Conservation (phyloP, 2,329 filamentous ascomycete genomes). For the Colletotrichum musae region DNA sequence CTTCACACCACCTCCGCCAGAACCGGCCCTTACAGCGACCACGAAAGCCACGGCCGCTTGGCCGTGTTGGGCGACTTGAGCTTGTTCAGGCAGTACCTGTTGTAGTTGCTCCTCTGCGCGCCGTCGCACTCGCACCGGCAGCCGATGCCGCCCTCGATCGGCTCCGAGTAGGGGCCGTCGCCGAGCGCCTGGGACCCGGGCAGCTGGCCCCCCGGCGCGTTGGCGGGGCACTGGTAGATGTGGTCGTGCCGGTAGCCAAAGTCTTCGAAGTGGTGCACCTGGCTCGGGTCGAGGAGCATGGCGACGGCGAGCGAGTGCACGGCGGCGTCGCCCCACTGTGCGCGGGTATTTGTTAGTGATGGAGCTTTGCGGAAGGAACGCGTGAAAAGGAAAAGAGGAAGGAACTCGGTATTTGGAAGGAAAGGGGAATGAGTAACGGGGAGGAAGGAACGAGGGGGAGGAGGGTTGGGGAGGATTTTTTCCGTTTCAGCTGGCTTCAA, state of each 20-base stretch:
- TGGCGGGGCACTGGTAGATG: slow-evolving; percentile 52
- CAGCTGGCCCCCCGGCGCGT: slow-evolving; percentile 55
- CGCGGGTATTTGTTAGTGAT: slow-evolving; percentile 9
- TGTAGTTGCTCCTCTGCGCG: slow-evolving; percentile 49
- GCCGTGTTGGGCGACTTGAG: slow-evolving; percentile 60
- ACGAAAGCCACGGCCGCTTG: slow-evolving; percentile 45
- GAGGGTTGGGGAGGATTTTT: background rate
- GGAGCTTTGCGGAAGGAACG: background rate
- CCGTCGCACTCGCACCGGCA: slow-evolving; percentile 59
- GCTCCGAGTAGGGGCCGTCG: slow-evolving; percentile 46
- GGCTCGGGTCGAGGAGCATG: slow-evolving; percentile 56
- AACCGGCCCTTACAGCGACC: slow-evolving; percentile 40
- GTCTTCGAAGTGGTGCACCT: slow-evolving; percentile 61
- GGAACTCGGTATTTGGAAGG: too few species aligned
- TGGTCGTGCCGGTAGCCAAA: slow-evolving; percentile 58
- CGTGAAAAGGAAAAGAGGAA: too few species aligned
- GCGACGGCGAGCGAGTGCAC: slow-evolving; percentile 60
- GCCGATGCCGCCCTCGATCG: slow-evolving; percentile 54
- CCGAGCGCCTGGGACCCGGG: slow-evolving; percentile 50
- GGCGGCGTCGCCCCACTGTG: slow-evolving; percentile 60
- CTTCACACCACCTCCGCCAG: too few species aligned
- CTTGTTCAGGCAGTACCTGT: slow-evolving; percentile 54
- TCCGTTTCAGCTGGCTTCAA: background rate
- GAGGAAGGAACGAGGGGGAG: background rate
- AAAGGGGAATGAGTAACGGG: too few species aligned